Percentiles rank a stretch among this genome's conserved stretches.
These are phyloP conservation scores for Aspergillus vadensis DNA, from an alignment of 2,329 filamentous ascomycete species.

Conservation along the genomic window DNA sequence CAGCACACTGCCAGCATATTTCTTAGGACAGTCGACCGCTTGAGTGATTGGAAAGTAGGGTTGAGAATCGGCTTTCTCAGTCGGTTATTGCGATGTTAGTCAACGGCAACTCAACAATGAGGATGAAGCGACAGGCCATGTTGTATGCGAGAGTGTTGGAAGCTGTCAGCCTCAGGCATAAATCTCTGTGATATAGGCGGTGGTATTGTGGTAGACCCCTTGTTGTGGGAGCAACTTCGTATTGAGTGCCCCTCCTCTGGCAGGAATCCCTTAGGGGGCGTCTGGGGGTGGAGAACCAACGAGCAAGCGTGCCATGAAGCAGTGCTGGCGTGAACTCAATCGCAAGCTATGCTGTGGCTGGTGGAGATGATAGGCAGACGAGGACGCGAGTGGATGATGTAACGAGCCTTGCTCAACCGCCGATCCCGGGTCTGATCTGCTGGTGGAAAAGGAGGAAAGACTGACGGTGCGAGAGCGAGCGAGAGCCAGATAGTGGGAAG, in stretches of 20 bases:
- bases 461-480: not conserved
- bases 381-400: constrained; percentile 8
- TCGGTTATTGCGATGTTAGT: too few species aligned
- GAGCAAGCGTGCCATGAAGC: not conserved
- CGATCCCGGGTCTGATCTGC: constrained; percentile 6
- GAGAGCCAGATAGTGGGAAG: not conserved
- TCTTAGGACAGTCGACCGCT: too few species aligned
- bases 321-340: constrained; percentile 5
- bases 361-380: not conserved
- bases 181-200: not conserved
- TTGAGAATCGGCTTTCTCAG: too few species aligned
- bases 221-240: too few species aligned
- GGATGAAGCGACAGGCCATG: not conserved
- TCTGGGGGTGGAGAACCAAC: not conserved
- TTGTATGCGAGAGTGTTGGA: not conserved
- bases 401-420: constrained; percentile 3
- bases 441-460: not conserved
- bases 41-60: too few species aligned
- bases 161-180: not conserved
- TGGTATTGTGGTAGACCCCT: too few species aligned
- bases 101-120: not conserved
- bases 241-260: not conserved
- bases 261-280: not conserved
- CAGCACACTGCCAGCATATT: too few species aligned
- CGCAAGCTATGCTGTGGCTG: not conserved